Conservation (phyloP, 306 rosid genomes). For the Begonia peltatifolia region DNA sequence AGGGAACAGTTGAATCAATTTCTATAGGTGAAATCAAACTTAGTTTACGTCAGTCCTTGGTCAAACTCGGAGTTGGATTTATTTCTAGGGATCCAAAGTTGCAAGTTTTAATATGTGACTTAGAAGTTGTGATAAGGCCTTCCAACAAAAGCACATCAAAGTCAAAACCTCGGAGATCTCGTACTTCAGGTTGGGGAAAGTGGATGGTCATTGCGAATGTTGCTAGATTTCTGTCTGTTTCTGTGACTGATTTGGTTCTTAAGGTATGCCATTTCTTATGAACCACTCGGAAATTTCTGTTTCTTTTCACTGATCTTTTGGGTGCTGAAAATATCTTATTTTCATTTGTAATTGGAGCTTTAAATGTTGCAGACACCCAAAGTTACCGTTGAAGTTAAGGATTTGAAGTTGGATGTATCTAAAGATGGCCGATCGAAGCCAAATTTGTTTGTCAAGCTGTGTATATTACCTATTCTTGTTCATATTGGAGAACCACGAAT, state of each 20-base stretch:
- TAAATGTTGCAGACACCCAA: constrained; percentile 67
- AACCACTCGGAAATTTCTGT: background rate
- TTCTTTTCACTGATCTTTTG: background rate
- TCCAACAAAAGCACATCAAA: constrained; percentile 40
- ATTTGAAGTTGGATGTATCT: constrained; percentile 62
- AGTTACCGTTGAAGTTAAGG: constrained; percentile 70
- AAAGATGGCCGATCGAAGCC: constrained; percentile 61
- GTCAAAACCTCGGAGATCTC: constrained; percentile 50
- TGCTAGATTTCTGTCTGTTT: constrained; percentile 82
- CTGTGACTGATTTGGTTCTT: constrained; percentile 77
- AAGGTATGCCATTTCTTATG: constrained; percentile 36
- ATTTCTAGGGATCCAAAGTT: constrained; percentile 88
- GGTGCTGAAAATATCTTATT: constrained; percentile 2
- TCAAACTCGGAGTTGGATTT: constrained; percentile 79
- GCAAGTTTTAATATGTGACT: constrained; percentile 79
- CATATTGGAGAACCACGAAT: constrained; percentile 67
- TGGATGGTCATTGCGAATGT: constrained; percentile 83
- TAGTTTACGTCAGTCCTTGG: constrained; percentile 87
- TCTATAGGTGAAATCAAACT: constrained; percentile 89
- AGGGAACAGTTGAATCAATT: constrained; percentile 89
- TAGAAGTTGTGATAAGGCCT: constrained; percentile 85
- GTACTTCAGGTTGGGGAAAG: constrained; percentile 77
- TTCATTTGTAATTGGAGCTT: constrained; percentile 17
- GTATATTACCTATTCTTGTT: constrained; percentile 52
- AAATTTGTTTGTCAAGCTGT: constrained; percentile 68